phyloP scores from a whole-genome alignment of 768 basidiomycete genomes.

The Leucocoprinus sp. region DNA sequence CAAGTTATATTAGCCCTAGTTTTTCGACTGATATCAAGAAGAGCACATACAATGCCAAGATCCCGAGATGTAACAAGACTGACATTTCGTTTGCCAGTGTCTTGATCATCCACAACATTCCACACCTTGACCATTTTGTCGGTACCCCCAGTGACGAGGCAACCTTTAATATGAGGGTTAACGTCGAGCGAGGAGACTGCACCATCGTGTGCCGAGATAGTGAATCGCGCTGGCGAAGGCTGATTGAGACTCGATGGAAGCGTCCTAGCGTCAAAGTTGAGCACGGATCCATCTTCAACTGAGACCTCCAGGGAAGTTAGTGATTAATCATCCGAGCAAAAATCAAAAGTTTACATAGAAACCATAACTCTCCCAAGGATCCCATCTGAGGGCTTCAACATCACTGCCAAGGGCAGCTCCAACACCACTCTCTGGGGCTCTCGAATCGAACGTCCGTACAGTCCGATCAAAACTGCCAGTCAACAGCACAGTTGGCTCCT shows the following conservation, averaged over 20 bases:
- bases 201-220: slow-evolving; percentile 88
- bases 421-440: slow-evolving; percentile 74
- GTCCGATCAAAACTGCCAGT: slow-evolving; percentile 94
- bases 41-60: slow-evolving; percentile 73
- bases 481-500: slow-evolving; percentile 81
- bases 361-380: slow-evolving; percentile 82
- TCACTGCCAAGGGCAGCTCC: slow-evolving; percentile 85
- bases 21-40: neutral
- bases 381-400: slow-evolving; percentile 92
- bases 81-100: slow-evolving; percentile 61
- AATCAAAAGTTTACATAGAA: slow-evolving; percentile 62
- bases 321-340: neutral
- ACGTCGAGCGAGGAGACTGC: slow-evolving; percentile 85
- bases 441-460: slow-evolving; percentile 88
- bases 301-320: slow-evolving; percentile 55
- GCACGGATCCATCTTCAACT: slow-evolving; percentile 87
- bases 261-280: slow-evolving; percentile 87
- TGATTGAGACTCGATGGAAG: slow-evolving; percentile 60
- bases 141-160: slow-evolving; percentile 87
- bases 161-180: slow-evolving; percentile 84
- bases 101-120: slow-evolving; percentile 71
- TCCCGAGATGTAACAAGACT: slow-evolving; percentile 83
- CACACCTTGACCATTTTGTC: slow-evolving; percentile 96
- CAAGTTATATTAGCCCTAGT: slow-evolving; percentile 1
- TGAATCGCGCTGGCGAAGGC: slow-evolving; percentile 72